Evolutionary conservation across 2,329 filamentous ascomycete species (phyloP).

Genomic region (Fusarium graminum): DNA sequence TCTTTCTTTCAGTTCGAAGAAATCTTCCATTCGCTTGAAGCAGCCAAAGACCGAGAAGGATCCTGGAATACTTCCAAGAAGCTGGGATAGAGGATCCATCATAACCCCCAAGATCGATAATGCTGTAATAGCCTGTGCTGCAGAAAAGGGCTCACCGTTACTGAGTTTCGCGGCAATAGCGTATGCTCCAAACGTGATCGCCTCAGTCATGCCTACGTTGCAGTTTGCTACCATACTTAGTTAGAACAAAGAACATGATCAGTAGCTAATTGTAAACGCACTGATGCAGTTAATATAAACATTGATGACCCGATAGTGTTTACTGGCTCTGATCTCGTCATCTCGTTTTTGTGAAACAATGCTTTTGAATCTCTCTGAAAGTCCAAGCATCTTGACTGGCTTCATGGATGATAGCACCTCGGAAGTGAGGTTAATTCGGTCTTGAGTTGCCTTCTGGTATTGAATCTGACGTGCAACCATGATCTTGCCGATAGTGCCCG

Average conservation of each 20-base stretch:
- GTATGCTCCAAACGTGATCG: slow-evolving; percentile 51
- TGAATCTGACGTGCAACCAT: slow-evolving; percentile 49
- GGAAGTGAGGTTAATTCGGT: slow-evolving; percentile 52
- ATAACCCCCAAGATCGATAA: slow-evolving; percentile 51
- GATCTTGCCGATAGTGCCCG: slow-evolving; percentile 43
- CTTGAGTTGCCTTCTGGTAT: slow-evolving; percentile 53
- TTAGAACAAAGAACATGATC: not conserved
- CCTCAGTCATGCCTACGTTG: slow-evolving; percentile 47
- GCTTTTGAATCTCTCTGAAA: slow-evolving; percentile 46
- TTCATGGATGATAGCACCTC: slow-evolving; percentile 52
- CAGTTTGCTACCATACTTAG: slow-evolving; percentile 40
- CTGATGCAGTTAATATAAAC: slow-evolving; percentile 50
- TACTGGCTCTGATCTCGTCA: slow-evolving; percentile 46
- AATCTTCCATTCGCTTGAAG: slow-evolving; percentile 52
- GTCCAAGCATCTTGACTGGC: slow-evolving; percentile 53
- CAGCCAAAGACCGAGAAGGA: slow-evolving; percentile 50
- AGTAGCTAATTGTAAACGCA: slow-evolving; percentile 19
- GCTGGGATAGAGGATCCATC: slow-evolving; percentile 44
- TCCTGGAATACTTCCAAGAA: slow-evolving; percentile 47
- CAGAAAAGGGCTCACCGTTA: slow-evolving; percentile 47
- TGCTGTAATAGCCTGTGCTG: slow-evolving; percentile 50
- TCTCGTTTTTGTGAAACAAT: slow-evolving; percentile 47
- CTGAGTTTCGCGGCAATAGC: slow-evolving; percentile 48
- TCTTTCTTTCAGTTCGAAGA: slow-evolving; percentile 46
- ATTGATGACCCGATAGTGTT: slow-evolving; percentile 45